Percentiles rank a stretch among this genome's conserved stretches.
These are phyloP conservation scores for Mortierella claussenii DNA, from an alignment of 192 early-diverging fungal species.

Conservation along the genomic window DNA sequence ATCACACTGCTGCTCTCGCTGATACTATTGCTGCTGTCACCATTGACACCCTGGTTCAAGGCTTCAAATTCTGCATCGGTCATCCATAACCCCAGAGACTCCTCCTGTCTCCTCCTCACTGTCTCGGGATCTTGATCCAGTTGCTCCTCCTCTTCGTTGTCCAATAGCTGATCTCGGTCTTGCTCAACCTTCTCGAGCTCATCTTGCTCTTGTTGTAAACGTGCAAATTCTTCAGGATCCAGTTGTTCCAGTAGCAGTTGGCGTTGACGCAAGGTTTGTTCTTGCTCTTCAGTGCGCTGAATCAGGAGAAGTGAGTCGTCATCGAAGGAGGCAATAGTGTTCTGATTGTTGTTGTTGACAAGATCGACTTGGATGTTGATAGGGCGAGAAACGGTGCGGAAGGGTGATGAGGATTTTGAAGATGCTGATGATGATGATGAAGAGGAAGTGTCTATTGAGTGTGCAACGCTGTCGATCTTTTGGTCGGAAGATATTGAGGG, in stretches of 20 bases:
- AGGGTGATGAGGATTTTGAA: conserved; percentile 9
- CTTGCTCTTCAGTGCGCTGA: conserved; percentile 13
- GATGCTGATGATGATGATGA: conserved; percentile 1
- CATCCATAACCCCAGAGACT: conserved; percentile 47
- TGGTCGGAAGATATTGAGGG: too few species aligned
- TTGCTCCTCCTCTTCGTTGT: conserved; percentile 38
- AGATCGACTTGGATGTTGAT: conserved; percentile 41
- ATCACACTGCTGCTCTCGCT: not conserved
- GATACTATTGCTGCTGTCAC: not conserved
- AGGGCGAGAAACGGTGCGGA: conserved; percentile 30
- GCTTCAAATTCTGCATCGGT: conserved; percentile 37
- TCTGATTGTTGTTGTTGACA: not conserved
- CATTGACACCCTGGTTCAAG: not conserved
- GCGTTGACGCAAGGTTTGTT: conserved; percentile 15
- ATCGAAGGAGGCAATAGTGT: too few species aligned
- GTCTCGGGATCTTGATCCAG: conserved; percentile 33
- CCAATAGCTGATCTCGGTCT: conserved; percentile 32
- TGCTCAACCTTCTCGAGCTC: conserved; percentile 38
- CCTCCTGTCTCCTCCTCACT: conserved; percentile 28
- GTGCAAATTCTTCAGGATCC: conserved; percentile 8
- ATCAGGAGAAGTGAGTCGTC: not conserved
- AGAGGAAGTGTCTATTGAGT: not conserved
- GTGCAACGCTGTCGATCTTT: too few species aligned
- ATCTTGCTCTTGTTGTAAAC: conserved; percentile 35
- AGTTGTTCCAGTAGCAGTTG: not conserved